A percentile compares a stretch with the other conserved stretches of the same genome.
Evolutionary conservation across 106 monocot genomes (phyloP).

Genomic region (Phalaenopsis aphrodite): DNA sequence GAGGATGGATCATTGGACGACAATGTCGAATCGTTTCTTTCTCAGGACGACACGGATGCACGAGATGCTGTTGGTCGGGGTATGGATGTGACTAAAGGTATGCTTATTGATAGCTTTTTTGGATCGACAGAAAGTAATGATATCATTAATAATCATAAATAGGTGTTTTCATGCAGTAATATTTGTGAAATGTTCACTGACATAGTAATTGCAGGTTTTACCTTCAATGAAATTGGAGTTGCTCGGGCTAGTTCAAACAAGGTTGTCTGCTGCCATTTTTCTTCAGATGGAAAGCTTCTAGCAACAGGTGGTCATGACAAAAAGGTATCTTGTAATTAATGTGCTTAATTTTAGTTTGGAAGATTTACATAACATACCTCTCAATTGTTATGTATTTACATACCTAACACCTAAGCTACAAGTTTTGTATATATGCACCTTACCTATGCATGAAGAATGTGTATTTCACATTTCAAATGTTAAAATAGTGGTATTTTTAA

Average conservation of each 20-base stretch:
- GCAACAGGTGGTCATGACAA: slow-evolving; percentile 98
- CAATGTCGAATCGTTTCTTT: slow-evolving; percentile 72
- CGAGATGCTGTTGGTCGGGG: slow-evolving; percentile 45
- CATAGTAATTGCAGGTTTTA: slow-evolving; percentile 27
- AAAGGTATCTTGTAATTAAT: slow-evolving; percentile 36
- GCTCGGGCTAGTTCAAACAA: slow-evolving; percentile 79
- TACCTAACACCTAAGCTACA: no score
- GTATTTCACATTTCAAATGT: no score
- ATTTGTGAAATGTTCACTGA: no score
- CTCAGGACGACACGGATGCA: slow-evolving; percentile 60
- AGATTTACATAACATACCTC: no score
- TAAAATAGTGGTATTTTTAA: no score
- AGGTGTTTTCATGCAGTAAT: no score
- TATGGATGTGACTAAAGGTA: slow-evolving; percentile 55
- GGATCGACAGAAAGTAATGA: neutral
- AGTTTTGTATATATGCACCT: no score
- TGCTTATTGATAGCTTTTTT: neutral
- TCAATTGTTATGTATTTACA: no score
- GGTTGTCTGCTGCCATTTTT: slow-evolving; percentile 96
- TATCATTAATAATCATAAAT: neutral
- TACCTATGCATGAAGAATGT: no score
- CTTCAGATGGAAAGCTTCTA: slow-evolving; percentile 96
- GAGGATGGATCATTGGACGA: slow-evolving; percentile 83
- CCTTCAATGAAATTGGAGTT: slow-evolving; percentile 51
- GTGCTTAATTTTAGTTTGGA: neutral